phyloP scores from a whole-genome alignment of 2,329 filamentous ascomycete species.

The Arthrobotrys pseudoclavata region DNA sequence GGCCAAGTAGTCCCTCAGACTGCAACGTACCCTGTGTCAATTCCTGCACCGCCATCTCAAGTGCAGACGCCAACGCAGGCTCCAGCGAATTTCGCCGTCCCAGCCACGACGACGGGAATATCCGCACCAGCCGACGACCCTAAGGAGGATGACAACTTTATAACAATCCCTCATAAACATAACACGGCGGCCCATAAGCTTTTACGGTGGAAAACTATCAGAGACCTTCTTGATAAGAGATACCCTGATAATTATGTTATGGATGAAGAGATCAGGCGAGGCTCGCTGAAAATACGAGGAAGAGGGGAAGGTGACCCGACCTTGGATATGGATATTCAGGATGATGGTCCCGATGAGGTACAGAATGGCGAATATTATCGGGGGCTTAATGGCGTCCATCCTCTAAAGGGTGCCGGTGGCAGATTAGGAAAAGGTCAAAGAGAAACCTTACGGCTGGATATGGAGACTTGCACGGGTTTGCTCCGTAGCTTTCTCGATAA shows the following conservation, averaged over 20 bases:
- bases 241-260: conserved; percentile 79
- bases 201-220: conserved; percentile 79
- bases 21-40: conserved; percentile 45
- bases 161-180: conserved; percentile 85
- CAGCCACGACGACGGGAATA: conserved; percentile 65
- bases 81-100: conserved; percentile 61
- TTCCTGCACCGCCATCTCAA: conserved; percentile 40
- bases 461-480: conserved; percentile 69
- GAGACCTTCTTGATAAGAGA: conserved; percentile 72
- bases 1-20: conserved; percentile 2
- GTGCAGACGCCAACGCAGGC: conserved; percentile 40
- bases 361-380: conserved; percentile 67
- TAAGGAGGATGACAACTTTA: conserved; percentile 66
- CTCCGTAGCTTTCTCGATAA: conserved; percentile 72
- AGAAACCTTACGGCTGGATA: conserved; percentile 71
- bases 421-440: conserved; percentile 59
- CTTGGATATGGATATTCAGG: conserved; percentile 66
- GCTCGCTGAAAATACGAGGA: conserved; percentile 81
- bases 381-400: conserved; percentile 64
- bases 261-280: conserved; percentile 79
- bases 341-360: conserved; percentile 65
- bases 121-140: conserved; percentile 67
- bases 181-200: conserved; percentile 90
- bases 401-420: conserved; percentile 58
- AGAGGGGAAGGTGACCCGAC: conserved; percentile 77